These are phyloP conservation scores for Crithidia thermophila DNA, from an alignment of 208 protist species.

Conservation along the genomic window DNA sequence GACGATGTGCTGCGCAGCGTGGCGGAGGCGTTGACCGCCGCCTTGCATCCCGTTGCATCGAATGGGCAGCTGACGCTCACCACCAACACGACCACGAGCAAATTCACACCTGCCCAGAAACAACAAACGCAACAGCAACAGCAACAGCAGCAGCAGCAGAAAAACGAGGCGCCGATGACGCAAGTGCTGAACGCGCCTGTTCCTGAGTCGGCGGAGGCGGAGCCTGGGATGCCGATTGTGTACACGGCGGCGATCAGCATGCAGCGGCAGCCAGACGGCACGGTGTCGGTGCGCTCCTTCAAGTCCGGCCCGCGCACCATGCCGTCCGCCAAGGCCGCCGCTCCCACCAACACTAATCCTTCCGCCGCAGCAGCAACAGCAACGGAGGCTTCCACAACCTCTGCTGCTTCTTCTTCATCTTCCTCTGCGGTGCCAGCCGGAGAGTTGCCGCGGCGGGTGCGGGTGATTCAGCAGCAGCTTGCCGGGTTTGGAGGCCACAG, in stretches of 20 bases:
- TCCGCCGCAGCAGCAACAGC: neutral
- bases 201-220: neutral
- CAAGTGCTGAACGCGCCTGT: neutral
- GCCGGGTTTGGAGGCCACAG: too few species aligned
- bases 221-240: neutral
- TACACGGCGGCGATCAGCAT: slow-evolving; percentile 11
- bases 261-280: slow-evolving; percentile 6
- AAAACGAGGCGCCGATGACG: neutral
- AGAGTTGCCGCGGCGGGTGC: slow-evolving; percentile 10
- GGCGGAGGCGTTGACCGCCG: neutral
- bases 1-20: slow-evolving; percentile 4
- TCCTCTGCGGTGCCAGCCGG: too few species aligned
- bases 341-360: neutral
- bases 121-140: too few species aligned
- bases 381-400: neutral
- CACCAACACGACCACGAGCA: neutral
- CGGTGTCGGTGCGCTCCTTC: slow-evolving; percentile 2
- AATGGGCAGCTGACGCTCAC: neutral
- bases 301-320: neutral
- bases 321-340: neutral
- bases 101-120: too few species aligned
- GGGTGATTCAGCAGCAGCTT: slow-evolving; percentile 18
- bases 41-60: too few species aligned
- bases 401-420: neutral
- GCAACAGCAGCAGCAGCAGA: neutral